Percentiles rank a stretch among this genome's conserved stretches.
Evolutionary conservation across 2,329 filamentous ascomycete species (phyloP).

Genomic region (Colletotrichum spinosum): DNA sequence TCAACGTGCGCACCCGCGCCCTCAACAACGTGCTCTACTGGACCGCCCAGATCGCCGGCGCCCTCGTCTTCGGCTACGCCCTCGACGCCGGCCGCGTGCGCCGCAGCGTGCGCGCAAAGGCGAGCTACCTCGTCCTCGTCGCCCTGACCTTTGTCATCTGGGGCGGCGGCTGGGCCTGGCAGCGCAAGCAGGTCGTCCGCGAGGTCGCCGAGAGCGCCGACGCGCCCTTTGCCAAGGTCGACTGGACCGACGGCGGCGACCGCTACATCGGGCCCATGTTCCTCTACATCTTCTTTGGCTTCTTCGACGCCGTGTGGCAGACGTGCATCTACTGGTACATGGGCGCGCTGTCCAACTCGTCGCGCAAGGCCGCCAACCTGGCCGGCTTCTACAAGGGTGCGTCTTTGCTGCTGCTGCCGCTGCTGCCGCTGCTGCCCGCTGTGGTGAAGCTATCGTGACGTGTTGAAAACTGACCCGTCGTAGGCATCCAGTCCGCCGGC

Average conservation of each 20-base stretch:
- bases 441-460: background rate
- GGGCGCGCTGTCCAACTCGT: slow-evolving; percentile 92
- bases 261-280: slow-evolving; percentile 83
- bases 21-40: slow-evolving; percentile 86
- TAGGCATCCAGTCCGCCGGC: slow-evolving; percentile 83
- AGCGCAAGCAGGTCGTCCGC: slow-evolving; percentile 69
- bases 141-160: slow-evolving; percentile 81
- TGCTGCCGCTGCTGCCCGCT: too few relatives aligned
- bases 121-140: slow-evolving; percentile 71
- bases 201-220: slow-evolving; percentile 43
- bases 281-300: slow-evolving; percentile 89
- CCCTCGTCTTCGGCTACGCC: slow-evolving; percentile 76
- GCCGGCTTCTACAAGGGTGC: slow-evolving; percentile 84
- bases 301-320: slow-evolving; percentile 92
- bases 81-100: slow-evolving; percentile 72
- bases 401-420: slow-evolving; percentile 28
- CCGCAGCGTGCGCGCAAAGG: slow-evolving; percentile 76
- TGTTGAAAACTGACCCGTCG: slow-evolving; percentile 35
- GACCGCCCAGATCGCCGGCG: slow-evolving; percentile 81
- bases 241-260: slow-evolving; percentile 73
- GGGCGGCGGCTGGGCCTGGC: slow-evolving; percentile 86
- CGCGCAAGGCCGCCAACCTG: slow-evolving; percentile 91
- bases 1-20: slow-evolving; percentile 80
- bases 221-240: slow-evolving; percentile 50
- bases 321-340: slow-evolving; percentile 96